Evolutionary conservation across 2,329 filamentous ascomycete species (phyloP).

Genomic region (Pseudomassariella vexata): DNA sequence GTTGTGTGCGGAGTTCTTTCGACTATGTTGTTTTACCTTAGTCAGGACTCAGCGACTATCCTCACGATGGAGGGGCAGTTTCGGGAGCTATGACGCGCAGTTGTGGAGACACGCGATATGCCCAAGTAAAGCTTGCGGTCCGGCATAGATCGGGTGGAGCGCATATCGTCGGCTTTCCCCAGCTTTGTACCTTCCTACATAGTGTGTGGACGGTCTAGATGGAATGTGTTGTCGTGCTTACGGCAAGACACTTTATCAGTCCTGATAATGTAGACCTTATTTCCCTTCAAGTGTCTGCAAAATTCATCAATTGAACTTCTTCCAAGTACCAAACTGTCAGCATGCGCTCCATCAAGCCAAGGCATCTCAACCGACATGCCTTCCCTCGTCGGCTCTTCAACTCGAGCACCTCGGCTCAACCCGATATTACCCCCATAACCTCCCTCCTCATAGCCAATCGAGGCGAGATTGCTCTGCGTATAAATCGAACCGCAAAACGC

Average conservation of each 20-base stretch:
- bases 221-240: neutral
- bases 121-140: too few species aligned
- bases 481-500: constrained; percentile 78
- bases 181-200: too few species aligned
- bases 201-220: too few species aligned
- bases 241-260: neutral
- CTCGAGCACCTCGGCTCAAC: constrained; percentile 22
- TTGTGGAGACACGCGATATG: too few species aligned
- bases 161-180: constrained; percentile 8
- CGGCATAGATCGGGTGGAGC: constrained; percentile 5
- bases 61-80: constrained; percentile 6
- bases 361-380: constrained; percentile 40
- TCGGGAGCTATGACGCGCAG: constrained; percentile 1
- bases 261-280: neutral
- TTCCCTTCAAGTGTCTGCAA: too few species aligned
- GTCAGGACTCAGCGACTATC: neutral
- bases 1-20: too few species aligned
- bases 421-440: constrained; percentile 47
- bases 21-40: neutral
- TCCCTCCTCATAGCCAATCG: constrained; percentile 95
- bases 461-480: constrained; percentile 92
- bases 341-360: constrained; percentile 52
- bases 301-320: constrained; percentile 3
- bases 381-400: constrained; percentile 32
- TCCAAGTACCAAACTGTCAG: constrained; percentile 16